Evolutionary conservation across 1,284 basidiomycete genomes (phyloP), one percentile per base, ranked within the genome.

Genomic region (Tilletiaria anomala): DNA sequence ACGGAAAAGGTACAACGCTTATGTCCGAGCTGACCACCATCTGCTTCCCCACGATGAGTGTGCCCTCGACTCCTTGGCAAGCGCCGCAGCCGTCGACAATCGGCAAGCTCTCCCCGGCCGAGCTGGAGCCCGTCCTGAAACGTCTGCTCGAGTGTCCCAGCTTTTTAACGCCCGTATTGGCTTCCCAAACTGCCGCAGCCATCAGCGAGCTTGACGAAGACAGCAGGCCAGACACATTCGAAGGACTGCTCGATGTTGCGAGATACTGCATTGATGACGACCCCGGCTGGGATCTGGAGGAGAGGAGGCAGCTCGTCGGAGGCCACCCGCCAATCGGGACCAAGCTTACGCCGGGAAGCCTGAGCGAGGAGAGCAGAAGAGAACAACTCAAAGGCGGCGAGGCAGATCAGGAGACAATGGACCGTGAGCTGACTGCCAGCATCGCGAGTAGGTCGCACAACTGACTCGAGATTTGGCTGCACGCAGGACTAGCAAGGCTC

Each of bases 221-320:
- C 23, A 49, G 51, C 18, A 53, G 57, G 19, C 49, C 57, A 26
- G 48, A 54, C 10, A 61, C 63, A 4, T 43, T 40, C 37, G 63
- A 64, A 40, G 60, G 60, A 8, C 42, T 66, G 12, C 43, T 65
- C 21, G 61, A 66, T 40, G 61, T 66, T 1, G 61, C 61, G 4
- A 51, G 63, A 11, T 65, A 23, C 24, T 23, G 21, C 38, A 51
- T 66, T 6, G 63, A 66, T 18, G 63, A 66, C 17, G 63, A 66
- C 17, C 63, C 63, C 19, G 60, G 60, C 10, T 65, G 62, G 62
- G 22, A 40, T 14, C 40, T 33, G 2, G 37, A 45, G 4, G 47
- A 53, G 17, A 35, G 50, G 26, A 52, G 45, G 21, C 43, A 47
- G 33, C 50, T 61, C 35, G 42, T 60, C 34, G 50, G 53, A 1